Evolutionary conservation across 768 basidiomycete genomes (phyloP).

Genomic region (Hericium coralloides): DNA sequence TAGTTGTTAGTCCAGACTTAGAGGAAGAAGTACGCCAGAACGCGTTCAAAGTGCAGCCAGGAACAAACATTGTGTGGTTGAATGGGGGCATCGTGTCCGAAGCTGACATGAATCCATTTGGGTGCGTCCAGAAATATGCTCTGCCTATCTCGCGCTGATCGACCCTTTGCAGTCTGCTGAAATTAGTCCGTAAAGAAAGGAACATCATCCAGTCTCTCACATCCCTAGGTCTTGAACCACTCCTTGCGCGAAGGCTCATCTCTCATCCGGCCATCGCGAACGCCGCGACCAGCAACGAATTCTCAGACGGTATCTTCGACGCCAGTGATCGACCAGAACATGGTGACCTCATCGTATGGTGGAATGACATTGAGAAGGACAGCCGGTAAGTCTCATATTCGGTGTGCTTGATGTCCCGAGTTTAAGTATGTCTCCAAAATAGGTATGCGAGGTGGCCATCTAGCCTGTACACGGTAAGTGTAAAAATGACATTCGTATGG

Average conservation of each 20-base stretch:
- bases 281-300: slow-evolving; percentile 38
- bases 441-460: slow-evolving; percentile 47
- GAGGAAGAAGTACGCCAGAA: slow-evolving; percentile 50
- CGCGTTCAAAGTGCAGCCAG: slow-evolving; percentile 40
- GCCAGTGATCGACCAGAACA: slow-evolving; percentile 82
- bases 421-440: background rate
- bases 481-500: background rate
- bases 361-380: slow-evolving; percentile 90
- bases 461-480: slow-evolving; percentile 37
- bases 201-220: slow-evolving; percentile 48
- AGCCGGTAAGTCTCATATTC: slow-evolving; percentile 34
- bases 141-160: background rate
- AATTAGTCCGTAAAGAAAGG: slow-evolving; percentile 68
- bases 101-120: slow-evolving; percentile 64
- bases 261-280: slow-evolving; percentile 51
- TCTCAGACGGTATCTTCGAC: slow-evolving; percentile 76
- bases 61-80: slow-evolving; percentile 61
- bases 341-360: slow-evolving; percentile 68
- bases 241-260: slow-evolving; percentile 65
- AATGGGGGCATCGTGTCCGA: slow-evolving; percentile 62
- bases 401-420: too few species aligned
- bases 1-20: slow-evolving; percentile 42
- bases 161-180: slow-evolving; percentile 41
- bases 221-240: slow-evolving; percentile 49
- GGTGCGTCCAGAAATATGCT: slow-evolving; percentile 24